phyloP scores from a whole-genome alignment of 179 eudicot genomes.

The Spergularia azorica region DNA sequence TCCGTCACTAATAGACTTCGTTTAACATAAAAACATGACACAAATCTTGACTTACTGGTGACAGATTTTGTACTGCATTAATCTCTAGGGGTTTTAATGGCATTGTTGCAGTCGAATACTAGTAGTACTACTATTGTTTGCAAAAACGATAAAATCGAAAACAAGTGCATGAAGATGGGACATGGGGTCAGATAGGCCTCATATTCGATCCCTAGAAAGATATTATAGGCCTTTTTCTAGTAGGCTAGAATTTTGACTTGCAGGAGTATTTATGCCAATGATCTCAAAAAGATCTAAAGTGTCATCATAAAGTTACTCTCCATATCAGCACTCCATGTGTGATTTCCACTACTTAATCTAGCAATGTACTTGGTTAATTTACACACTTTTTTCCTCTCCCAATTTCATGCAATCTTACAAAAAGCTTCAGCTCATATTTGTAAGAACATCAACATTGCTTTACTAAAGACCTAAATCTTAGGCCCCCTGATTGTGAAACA shows the following conservation, averaged over 20 bases:
- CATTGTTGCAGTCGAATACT: too few relatives aligned
- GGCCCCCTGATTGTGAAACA: slow-evolving; percentile 12
- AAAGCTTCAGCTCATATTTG: not conserved
- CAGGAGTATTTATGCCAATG: slow-evolving; percentile 6
- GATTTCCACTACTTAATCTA: not conserved
- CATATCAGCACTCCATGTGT: slow-evolving; percentile 27
- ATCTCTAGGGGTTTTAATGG: too few relatives aligned
- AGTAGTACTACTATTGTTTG: too few relatives aligned
- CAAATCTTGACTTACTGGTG: too few relatives aligned
- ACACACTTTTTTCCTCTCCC: not conserved
- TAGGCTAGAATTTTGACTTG: slow-evolving; percentile 18
- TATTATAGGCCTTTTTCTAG: not conserved
- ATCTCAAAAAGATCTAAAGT: not conserved
- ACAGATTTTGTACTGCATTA: too few relatives aligned
- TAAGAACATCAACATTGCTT: not conserved
- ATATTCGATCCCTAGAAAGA: not conserved
- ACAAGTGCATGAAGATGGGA: slow-evolving; percentile 17
- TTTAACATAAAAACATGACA: too few relatives aligned
- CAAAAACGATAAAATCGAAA: not conserved
- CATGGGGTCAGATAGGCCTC: slow-evolving; percentile 13
- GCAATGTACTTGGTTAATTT: too few relatives aligned
- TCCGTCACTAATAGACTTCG: too few relatives aligned
- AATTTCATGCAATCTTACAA: not conserved
- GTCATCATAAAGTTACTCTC: slow-evolving; percentile 13
- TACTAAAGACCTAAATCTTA: not conserved